phyloP scores from a whole-genome alignment of 768 basidiomycete species.

The Melanogaster broomeanus region DNA sequence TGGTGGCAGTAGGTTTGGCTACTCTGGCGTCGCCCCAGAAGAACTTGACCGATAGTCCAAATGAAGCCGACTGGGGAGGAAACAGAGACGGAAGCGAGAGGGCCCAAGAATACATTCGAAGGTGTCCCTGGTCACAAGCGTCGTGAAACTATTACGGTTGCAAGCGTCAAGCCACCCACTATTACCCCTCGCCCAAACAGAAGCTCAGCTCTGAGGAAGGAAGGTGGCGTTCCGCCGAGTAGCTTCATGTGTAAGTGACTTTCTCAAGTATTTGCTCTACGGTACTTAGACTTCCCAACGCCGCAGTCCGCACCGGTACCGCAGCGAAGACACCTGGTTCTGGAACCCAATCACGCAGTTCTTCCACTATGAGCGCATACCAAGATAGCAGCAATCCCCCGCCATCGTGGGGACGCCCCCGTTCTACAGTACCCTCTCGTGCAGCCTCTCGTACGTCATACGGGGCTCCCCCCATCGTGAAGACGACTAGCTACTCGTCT shows the following conservation, averaged over 20 bases:
- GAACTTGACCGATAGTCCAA: constrained; percentile 16
- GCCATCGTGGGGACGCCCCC: constrained; percentile 13
- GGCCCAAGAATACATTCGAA: constrained; percentile 58
- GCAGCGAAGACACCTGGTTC: constrained; percentile 42
- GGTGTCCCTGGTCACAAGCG: constrained; percentile 87
- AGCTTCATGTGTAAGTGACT: constrained; percentile 69
- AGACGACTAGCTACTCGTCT: constrained; percentile 23
- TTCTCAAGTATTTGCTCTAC: not conserved
- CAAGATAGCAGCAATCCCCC: constrained; percentile 12
- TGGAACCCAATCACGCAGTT: constrained; percentile 40
- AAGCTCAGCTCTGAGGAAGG: constrained; percentile 47
- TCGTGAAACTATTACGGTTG: constrained; percentile 70
- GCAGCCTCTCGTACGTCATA: constrained; percentile 44
- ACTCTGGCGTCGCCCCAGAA: constrained; percentile 13
- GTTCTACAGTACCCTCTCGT: constrained; percentile 34
- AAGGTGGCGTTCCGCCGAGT: constrained; percentile 53
- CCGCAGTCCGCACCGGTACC: constrained; percentile 49
- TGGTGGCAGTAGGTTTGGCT: constrained; percentile 2
- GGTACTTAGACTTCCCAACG: constrained; percentile 4
- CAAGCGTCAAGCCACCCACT: constrained; percentile 46
- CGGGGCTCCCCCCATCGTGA: constrained; percentile 13
- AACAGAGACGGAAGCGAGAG: constrained; percentile 24
- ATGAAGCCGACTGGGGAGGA: constrained; percentile 31
- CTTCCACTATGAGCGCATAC: constrained; percentile 38
- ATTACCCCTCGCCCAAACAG: constrained; percentile 47